Evolutionary conservation across 306 rosid species (phyloP), one percentile per base, ranked within the genome.

Genomic region (Glycine soja): DNA sequence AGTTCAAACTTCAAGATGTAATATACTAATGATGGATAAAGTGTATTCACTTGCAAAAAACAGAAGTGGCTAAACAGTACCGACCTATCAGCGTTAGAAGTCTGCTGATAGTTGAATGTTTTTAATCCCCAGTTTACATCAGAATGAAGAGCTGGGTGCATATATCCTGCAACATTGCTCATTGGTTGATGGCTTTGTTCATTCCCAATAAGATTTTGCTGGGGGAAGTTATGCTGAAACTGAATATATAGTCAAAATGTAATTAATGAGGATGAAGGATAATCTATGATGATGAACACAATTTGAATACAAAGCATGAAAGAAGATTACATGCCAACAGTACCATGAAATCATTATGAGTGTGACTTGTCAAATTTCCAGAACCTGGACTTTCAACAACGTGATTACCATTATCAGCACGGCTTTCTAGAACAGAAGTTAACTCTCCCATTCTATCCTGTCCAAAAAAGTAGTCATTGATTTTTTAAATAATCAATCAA

Each of bases 361-460:
- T 47, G 57, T 79, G 90, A 61, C 81, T 88, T 5, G 74, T 85
- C 90, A 84, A 65, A 76, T 72, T 84, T 50, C 76, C 84, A 62
- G 90, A 75, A 74, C 74, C 88, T 36, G 79, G 85, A 71, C 81
- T 87, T 45, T 82, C 89, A 82, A 89, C 90, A 87, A 89, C 78
- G 74, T 46, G 90, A 83, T 78, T 85, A 79, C 87, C 89, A 86
- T 71, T 85, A 81, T 84, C 90, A 56, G 70, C 85, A 74, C 70
- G 90, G 54, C 34, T 82, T 74, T 86, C 88, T 65, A 70, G 80
- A 53, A 80, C 80, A 9, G 95, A 82, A 65, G 80, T 74, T 86
- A 89, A 78, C 85, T 91, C 92, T 81, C 89, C 87, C 76, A 91
- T 88, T 89, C 88, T 90, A 82, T 95, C 97, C 97, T 93, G 95